These are phyloP conservation scores for Caryocar brasiliense DNA, from an alignment of 441 rosid species.

Conservation along the genomic window DNA sequence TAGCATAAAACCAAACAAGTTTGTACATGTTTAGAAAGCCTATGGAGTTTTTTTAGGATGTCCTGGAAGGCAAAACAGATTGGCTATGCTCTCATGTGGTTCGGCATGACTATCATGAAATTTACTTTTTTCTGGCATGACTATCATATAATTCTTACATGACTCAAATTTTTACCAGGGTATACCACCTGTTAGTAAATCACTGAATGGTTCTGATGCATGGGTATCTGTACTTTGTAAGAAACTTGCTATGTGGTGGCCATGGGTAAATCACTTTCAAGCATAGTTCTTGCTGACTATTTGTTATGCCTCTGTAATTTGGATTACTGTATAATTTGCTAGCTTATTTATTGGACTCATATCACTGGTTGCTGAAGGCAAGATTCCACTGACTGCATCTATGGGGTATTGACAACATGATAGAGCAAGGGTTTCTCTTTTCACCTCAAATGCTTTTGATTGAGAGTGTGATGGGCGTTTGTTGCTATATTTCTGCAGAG, in stretches of 20 bases:
- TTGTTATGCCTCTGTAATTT: not conserved
- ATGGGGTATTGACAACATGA: slow-evolving; percentile 43
- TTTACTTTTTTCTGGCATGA: too few relatives aligned
- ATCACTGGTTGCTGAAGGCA: slow-evolving; percentile 71
- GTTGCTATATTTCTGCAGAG: slow-evolving; percentile 29
- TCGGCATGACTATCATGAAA: too few relatives aligned
- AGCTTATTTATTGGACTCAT: not conserved
- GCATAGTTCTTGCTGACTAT: slow-evolving; percentile 1
- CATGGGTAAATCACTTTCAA: slow-evolving; percentile 43
- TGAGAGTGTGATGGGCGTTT: slow-evolving; percentile 4
- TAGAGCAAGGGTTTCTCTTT: too few relatives aligned
- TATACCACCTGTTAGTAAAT: slow-evolving; percentile 56
- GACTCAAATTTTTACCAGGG: slow-evolving; percentile 33
- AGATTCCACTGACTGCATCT: slow-evolving; percentile 40
- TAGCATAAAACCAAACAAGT: too few relatives aligned
- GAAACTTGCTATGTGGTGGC: slow-evolving; percentile 70
- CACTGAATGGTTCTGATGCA: slow-evolving; percentile 38
- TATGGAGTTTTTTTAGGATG: too few relatives aligned
- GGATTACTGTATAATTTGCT: not conserved
- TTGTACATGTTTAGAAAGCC: too few relatives aligned
- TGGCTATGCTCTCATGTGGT: too few relatives aligned
- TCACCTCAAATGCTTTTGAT: too few relatives aligned
- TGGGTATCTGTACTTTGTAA: slow-evolving; percentile 78
- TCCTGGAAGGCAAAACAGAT: too few relatives aligned
- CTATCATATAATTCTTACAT: too few relatives aligned